Conservation (phyloP, 1,139 yeast species). For the Magnusiomyces tetraspermus region DNA sequence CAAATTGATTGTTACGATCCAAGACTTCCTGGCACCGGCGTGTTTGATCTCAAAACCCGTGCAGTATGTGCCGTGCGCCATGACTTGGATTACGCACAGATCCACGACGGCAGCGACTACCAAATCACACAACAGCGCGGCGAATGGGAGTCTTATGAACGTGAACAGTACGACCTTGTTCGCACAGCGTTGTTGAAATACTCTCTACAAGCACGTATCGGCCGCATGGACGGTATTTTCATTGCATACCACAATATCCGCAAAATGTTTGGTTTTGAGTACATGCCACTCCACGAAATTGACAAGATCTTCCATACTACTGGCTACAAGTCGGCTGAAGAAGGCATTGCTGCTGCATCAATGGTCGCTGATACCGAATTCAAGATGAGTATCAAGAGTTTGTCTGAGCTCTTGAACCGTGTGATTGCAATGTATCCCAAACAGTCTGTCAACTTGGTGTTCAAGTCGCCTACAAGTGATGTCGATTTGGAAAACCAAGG, state of each 20-base stretch:
- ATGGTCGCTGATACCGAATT: slow-evolving; percentile 63
- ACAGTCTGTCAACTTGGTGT: slow-evolving; percentile 24
- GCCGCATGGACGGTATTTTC: slow-evolving; percentile 94
- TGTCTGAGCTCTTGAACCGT: slow-evolving; percentile 44
- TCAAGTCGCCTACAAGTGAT: slow-evolving; percentile 22
- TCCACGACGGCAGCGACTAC: slow-evolving; percentile 50
- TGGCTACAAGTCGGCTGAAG: slow-evolving; percentile 6
- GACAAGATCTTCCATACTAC: slow-evolving; percentile 50
- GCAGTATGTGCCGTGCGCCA: slow-evolving; percentile 82
- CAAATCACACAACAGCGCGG: slow-evolving; percentile 57
- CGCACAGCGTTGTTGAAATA: slow-evolving; percentile 74
- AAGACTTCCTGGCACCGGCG: slow-evolving; percentile 79
- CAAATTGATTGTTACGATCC: slow-evolving; percentile 79
- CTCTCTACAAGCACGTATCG: slow-evolving; percentile 84
- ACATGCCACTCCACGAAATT: slow-evolving; percentile 63
- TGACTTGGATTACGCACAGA: slow-evolving; percentile 58
- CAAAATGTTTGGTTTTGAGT: slow-evolving; percentile 81
- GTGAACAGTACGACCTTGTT: slow-evolving; percentile 69
- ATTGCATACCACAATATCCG: slow-evolving; percentile 82
- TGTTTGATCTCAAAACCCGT: slow-evolving; percentile 85
- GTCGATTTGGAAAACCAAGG: slow-evolving; percentile 5
- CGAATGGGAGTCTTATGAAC: slow-evolving; percentile 61
- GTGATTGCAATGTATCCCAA: slow-evolving; percentile 28
- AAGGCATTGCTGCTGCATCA: slow-evolving; percentile 29
- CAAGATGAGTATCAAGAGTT: slow-evolving; percentile 48